These are phyloP conservation scores for Saturnispora mendoncae DNA, from an alignment of 805 yeast species.

Conservation along the genomic window DNA sequence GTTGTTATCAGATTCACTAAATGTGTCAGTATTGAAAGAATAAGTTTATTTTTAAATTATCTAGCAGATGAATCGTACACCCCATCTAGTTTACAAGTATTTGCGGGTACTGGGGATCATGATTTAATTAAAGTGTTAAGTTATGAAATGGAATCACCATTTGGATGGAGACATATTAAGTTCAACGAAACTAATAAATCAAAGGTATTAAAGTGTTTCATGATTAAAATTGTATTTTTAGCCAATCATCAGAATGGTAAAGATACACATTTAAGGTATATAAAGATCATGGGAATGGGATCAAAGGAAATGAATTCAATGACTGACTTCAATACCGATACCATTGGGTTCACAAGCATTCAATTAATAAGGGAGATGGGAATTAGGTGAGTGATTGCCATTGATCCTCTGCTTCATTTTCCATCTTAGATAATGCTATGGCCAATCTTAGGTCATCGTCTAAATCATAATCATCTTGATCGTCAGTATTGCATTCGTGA, in stretches of 20 bases:
- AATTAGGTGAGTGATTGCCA: conserved; percentile 21
- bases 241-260: conserved; percentile 93
- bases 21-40: conserved; percentile 55
- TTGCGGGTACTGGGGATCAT: conserved; percentile 75
- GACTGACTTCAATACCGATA: conserved; percentile 18
- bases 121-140: conserved; percentile 61
- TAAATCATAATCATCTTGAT: conserved; percentile 1
- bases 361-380: conserved; percentile 28
- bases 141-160: conserved; percentile 52
- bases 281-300: conserved; percentile 47
- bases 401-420: conserved; percentile 9
- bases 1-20: conserved; percentile 75
- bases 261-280: conserved; percentile 80
- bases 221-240: conserved; percentile 50
- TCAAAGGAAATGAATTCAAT: conserved; percentile 20
- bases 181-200: conserved; percentile 48
- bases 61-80: conserved; percentile 85
- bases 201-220: conserved; percentile 55
- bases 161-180: conserved; percentile 68
- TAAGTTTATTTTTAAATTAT: conserved; percentile 66
- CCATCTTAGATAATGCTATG: conserved; percentile 11
- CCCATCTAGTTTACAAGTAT: conserved; percentile 56
- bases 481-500: not conserved
- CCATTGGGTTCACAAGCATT: conserved; percentile 28
- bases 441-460: conserved; percentile 15